Base-by-base conservation (phyloP, 768 basidiomycete genomes). In the Baorangia bicolor region DNA sequence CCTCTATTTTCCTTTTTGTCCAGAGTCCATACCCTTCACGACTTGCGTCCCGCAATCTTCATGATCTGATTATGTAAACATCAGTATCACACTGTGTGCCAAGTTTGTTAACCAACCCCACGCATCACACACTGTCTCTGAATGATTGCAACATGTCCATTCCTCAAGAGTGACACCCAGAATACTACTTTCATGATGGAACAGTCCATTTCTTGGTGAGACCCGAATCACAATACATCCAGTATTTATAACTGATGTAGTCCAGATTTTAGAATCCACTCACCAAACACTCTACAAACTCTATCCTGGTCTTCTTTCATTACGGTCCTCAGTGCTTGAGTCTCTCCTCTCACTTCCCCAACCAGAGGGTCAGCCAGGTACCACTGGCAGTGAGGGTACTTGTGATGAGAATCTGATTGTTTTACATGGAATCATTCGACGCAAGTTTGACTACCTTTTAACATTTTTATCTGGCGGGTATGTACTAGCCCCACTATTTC, bases 101-200 rank as follows among this genome's bases (percentile, higher is more conserved):
- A n/a, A n/a, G n/a, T n/a, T n/a, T n/a, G n/a, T n/a, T n/a, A n/a
- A n/a, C n/a, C n/a, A n/a, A n/a, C n/a, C n/a, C n/a, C n/a, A n/a
- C n/a, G n/a, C n/a, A n/a, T n/a, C n/a, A n/a, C n/a, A n/a, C n/a
- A n/a, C n/a, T n/a, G n/a, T n/a, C n/a, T n/a, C n/a, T n/a, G n/a
- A n/a, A n/a, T n/a, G n/a, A n/a, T n/a, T n/a, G n/a, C n/a, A n/a
- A n/a, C n/a, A 51, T 27, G 33, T 20, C 38, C 25, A 10, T 45
- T 18, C 34, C 53, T 3, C 37, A 4, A n/a, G 11, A 20, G n/a
- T 23, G 10, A 14, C 49, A 59, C n/a, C 47, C 48, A 6, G 45
- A 50, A 37, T 56, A 37, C 14, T 59, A 51, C 31, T 59, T 59
- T 16, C 16, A 23, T 23, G 50, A 59, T 48, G 54, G 58, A 18